Conservation (phyloP, 202 grass and related monocot genomes). For the Musa balbisiana region DNA sequence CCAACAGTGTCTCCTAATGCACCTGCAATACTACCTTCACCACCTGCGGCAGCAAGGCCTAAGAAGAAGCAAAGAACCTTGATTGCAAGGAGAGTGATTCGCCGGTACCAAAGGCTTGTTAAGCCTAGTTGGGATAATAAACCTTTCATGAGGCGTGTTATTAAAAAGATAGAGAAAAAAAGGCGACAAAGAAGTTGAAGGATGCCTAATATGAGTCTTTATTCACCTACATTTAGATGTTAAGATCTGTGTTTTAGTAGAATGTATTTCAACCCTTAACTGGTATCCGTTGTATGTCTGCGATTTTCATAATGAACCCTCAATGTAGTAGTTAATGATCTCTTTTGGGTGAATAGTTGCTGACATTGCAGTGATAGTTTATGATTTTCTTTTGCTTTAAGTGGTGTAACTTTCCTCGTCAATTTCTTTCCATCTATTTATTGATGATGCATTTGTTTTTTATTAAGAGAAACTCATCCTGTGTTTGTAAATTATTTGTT, state of each 20-base stretch:
- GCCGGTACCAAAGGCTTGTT: slow-evolving; percentile 15
- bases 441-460: background rate
- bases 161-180: background rate
- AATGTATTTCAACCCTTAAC: background rate
- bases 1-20: background rate
- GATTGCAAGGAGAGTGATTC: slow-evolving; percentile 6
- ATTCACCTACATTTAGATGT: background rate
- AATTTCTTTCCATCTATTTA: background rate
- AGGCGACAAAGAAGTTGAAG: background rate
- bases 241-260: background rate
- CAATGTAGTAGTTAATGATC: background rate
- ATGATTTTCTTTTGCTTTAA: background rate
- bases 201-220: background rate
- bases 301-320: background rate
- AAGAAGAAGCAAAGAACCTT: slow-evolving; percentile 6
- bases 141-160: background rate
- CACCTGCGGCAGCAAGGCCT: background rate
- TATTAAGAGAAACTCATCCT: background rate
- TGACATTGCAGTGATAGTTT: background rate
- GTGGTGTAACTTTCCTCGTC: background rate
- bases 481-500: background rate
- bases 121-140: slow-evolving; percentile 16
- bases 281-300: background rate
- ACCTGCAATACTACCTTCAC: background rate
- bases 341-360: background rate